Evolutionary conservation across 2,329 filamentous ascomycete species (phyloP), one percentile per base, ranked within the genome.

Genomic region (Pseudogymnoascus sp.): DNA sequence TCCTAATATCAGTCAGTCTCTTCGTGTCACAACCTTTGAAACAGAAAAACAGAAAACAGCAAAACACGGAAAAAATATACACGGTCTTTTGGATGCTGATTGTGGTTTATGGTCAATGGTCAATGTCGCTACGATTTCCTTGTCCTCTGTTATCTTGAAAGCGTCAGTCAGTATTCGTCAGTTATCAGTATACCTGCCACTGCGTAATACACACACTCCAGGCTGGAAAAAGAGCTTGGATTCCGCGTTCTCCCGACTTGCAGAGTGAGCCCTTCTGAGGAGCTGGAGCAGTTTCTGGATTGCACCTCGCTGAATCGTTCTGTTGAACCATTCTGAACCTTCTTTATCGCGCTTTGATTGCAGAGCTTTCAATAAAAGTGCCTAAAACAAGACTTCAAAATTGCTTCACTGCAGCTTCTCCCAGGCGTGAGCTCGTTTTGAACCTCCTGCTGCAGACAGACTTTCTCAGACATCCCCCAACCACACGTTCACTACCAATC

Each of bases 111-210:
- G 40, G 42, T 47, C 42, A 47, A 47, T 47, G 42, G 18, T 47
- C 42, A 47, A 47, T 47, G 42, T 47, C 42, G 18, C 18, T 47
- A 47, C 42, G 42, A 47, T 47, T 47, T 47, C 21, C 42, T 47
- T 47, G 42, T 47, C 42, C 42, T 47, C 42, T 47, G 42, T 23
- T 47, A 47, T 47, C 42, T 47, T 47, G 42, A 47, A 47, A 47
- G 18, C 42, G 42, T 47, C 42, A 47, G 42, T 47, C 42, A 47
- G 42, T 47, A 47, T 47, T 47, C 42, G 42, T 47, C 42, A 47
- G 42, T 47, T 47, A 47, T 47, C 42, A 47, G 42, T 47, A 47
- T 47, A 47, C 42, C 42, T 47, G 42, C 42, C 42, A 47, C 42
- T 47, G 42, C 42, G 42, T 47, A 47, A 47, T 47, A 47, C 39